Base-by-base conservation (phyloP, 306 rosid species). In the Quercus rubra region DNA sequence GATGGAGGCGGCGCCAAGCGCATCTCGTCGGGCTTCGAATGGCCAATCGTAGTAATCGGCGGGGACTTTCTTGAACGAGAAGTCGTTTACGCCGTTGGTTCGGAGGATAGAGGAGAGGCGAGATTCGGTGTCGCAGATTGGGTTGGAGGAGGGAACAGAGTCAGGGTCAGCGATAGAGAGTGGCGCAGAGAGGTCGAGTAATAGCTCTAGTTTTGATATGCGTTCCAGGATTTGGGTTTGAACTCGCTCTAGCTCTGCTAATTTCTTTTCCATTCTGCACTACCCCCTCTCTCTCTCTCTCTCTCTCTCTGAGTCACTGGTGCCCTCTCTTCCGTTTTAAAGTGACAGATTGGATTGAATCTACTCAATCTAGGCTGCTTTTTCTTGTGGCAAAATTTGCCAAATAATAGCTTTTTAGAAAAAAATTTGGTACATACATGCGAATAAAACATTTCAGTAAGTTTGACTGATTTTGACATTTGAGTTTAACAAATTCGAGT, bases 1-100 rank as follows among this genome's bases (percentile, higher is more conserved):
- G 67, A 90, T 38, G 5, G 97, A 92, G 15, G 92, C 85, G 23
- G 99, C 97, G 46, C 70, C 73, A 69, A 94, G 92, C 52, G 85
- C 85, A 31, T 88, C 91, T 4, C 97, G 90, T 6, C 97, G 91
- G 30, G 85, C 77, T 77, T 94, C 97, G 57, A 92, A 89, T n/a
- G 97, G 74, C 93, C 90, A 94, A 9, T 90, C 90, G 88, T 94
- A 92, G 88, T 92, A 94, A 80, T 91, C 87, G 52, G 85, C 54
- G 18, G 97, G 81, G 56, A 94, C 99, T 54, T 85, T 80, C 55
- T 88, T 91, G 91, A 94, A 94, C 68, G 89, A 71, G 90, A 92
- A 92, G 71, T 92, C 87, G 76, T 70, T 80, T 12, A 91, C 88
- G 74, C 80, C 86, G 73, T 90, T 86, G 74, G 64, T 27, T 69